These are phyloP conservation scores for Phaeosphaeriaceae sp. DNA, from an alignment of 2,329 filamentous ascomycete species.

Conservation along the genomic window DNA sequence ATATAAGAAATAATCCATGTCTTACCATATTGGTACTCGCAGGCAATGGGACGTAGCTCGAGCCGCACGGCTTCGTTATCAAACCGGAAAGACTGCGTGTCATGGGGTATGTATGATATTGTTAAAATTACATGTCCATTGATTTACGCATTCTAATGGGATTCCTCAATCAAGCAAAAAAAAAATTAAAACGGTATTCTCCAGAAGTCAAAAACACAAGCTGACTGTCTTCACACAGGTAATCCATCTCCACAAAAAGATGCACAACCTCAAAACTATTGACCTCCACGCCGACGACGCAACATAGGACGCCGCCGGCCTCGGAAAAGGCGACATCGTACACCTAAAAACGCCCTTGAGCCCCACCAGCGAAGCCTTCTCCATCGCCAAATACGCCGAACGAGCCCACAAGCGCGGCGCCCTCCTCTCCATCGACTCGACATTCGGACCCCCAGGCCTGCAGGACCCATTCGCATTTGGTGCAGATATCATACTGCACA, in stretches of 20 bases:
- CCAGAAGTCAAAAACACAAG: background rate
- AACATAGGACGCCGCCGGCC: constrained; percentile 67
- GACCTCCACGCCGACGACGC: constrained; percentile 61
- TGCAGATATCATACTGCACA: constrained; percentile 89
- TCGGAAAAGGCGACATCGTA: constrained; percentile 80
- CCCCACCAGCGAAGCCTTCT: constrained; percentile 80
- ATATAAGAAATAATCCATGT: too few species aligned
- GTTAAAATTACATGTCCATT: too few species aligned
- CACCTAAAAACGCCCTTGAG: constrained; percentile 95
- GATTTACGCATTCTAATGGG: too few species aligned
- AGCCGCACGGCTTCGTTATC: too few species aligned
- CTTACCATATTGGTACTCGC: too few species aligned
- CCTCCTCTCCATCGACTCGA: constrained; percentile 83
- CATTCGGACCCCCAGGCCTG: constrained; percentile 88
- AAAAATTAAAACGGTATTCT: background rate
- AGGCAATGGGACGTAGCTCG: too few species aligned
- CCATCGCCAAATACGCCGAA: constrained; percentile 73
- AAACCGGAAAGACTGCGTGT: too few species aligned
- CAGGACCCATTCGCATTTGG: constrained; percentile 84
- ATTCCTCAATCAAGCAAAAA: too few species aligned
- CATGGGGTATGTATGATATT: constrained; percentile 64
- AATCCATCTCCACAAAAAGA: constrained; percentile 72
- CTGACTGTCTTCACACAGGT: constrained; percentile 46
- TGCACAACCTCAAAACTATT: constrained; percentile 76
- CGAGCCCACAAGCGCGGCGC: constrained; percentile 76